Base-by-base conservation (phyloP, 441 rosid genomes). In the Manihot esculenta region DNA sequence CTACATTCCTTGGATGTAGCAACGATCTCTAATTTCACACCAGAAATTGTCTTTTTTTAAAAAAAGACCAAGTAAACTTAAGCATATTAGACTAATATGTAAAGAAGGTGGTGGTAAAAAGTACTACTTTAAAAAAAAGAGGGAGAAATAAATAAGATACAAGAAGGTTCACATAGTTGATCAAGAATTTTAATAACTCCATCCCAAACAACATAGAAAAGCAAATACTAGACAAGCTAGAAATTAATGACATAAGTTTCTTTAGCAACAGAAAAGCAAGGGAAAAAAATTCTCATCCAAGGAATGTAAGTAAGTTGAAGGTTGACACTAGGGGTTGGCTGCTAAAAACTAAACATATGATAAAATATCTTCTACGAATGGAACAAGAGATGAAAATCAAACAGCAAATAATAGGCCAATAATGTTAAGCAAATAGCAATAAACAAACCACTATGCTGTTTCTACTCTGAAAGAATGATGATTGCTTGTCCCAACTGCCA, bases 401-500 rank as follows among this genome's bases (percentile, higher is more conserved):
- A 23, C 27, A 17, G 13, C 26, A 50, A 54, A 49, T 11, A 51
- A 58, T 53, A n/a, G 44, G 45, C 21, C 54, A 53, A 30, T 47
- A 53, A 66, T 57, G 18, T 47, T 69, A 47, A 59, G 62, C 66
- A 50, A 63, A 58, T 45, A 58, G 54, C 27, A 68, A 51, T 62
- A 74, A 72, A 93, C 99, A 87, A 85, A 95, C 99, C 99, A 73
- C 82, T 73, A 74, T 49, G 72, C 80, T 77, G 58, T 81, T 87
- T 79, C 87, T 85, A 78, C 82, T 86, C 83, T 81, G 89, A 75
- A 88, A 89, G 81, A 77, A 93, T 20, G 97, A 87, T 30, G 84
- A 72, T 63, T 80, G 84, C 63, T 88, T 81, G 78, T 78, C 85
- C 87, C 86, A 82, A 72, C 77, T 80, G 78, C 89, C 85, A 67